Evolutionary conservation across 1,139 yeast species (phyloP), one percentile per base, ranked within the genome.

Genomic region (Geotrichum histeridarum): DNA sequence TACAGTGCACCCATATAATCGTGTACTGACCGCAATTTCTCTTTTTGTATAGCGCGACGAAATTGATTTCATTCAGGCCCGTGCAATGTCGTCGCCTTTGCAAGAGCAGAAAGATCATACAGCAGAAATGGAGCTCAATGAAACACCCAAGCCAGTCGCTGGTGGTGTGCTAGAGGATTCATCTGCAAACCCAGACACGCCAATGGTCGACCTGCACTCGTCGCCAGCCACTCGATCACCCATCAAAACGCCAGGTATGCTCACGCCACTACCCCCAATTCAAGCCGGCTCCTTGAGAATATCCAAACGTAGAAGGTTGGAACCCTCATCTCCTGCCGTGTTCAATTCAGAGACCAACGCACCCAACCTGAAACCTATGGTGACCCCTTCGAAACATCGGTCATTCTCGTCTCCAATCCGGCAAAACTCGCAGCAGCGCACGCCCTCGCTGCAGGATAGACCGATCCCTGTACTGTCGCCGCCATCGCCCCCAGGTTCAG

Each of bases 391-490:
- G 8, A 65, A 66, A 46, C 56, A 50, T 31, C 56, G 69, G 32
- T 62, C 67, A 6, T 57, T 64, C 39, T 61, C 68, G 6, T 57
- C 64, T 8, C 68, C 68, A 3, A 48, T 58, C 8, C 47, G 48
- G 49, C 44, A 55, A 5, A 22, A 22, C 9, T 18, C 54, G 5
- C 57, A 57, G 15, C 51, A 57, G 47, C 54, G 69, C 18, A 64
- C 68, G 3, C 70, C 70, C 4, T 66, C 69, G 35, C 53, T 66
- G 35, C 63, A 61, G 47, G 70, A 66, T 48, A 51, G 62, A 35
- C 70, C 70, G 2, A 64, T 66, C 15, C 70, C 70, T 1, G 64
- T 63, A 11, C 57, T 66, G 14, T 64, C 69, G 12, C 69, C 55
- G 9, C 69, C 69, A 6, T 48, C 60, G 4, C 54, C 59, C n/a